Base-by-base conservation (phyloP, 306 rosid species). In the Malus sieversii region DNA sequence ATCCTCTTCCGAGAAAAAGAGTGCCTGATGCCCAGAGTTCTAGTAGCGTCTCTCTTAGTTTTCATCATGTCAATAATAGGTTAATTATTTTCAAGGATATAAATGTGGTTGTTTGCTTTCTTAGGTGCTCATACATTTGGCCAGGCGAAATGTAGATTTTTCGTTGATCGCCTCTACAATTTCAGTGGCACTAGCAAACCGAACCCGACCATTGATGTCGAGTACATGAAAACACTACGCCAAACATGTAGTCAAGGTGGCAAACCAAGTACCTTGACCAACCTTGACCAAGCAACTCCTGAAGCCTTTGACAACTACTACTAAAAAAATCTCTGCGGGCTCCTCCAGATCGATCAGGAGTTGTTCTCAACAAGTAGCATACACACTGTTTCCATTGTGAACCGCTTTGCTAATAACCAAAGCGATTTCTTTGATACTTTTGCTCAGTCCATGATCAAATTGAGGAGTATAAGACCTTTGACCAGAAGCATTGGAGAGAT, bases 61-160 rank as follows among this genome's bases (percentile, higher is more conserved):
- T 46, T 46, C 52, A 13, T 46, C 52, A 46, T 46, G 18, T 14
- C 15, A 46, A 5, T 4, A 46, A 13, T 13, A 14, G 52, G 14
- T 46, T 46, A 14, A 46, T 46, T 46, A 46, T 14, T 46, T 46
- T 46, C 52, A 46, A 46, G 4, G 52, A 4, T 46, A 46, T 46
- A 46, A 13, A 46, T 14, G 6, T 46, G 52, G 52, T 46, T 46
- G 52, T 46, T 46, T 46, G 15, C 19, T 46, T 45, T 45, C 51
- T 45, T 45, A 12, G 51, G 88, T 62, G 86, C 85, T 9, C 90
- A 87, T 53, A 82, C 88, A 8, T 84, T 87, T 29, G 90, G 90
- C 5, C 66, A 78, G 27, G 84, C 83, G 15, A 72, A 70, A 40
- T 87, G 86, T 45, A 0, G 2, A 4, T 4, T 58, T 2, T 82